These are phyloP conservation scores for Cercospora beticola DNA, from an alignment of 2,329 filamentous ascomycete genomes.

Conservation along the genomic window DNA sequence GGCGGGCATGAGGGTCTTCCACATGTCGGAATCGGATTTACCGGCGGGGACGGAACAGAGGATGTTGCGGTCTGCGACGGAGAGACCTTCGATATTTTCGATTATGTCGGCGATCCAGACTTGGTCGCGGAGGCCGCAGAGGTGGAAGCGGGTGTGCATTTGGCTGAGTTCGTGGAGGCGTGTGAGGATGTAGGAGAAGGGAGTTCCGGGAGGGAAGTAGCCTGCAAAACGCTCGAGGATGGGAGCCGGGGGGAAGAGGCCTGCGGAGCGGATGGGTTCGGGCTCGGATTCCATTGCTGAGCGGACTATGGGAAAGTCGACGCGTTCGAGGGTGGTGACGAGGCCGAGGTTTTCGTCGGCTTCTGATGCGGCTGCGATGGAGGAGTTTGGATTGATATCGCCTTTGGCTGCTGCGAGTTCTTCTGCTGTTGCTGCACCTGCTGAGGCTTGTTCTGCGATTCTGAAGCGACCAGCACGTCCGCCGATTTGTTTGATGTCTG, in stretches of 20 bases:
- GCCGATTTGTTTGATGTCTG: slow-evolving; percentile 91
- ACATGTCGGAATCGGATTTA: slow-evolving; percentile 52
- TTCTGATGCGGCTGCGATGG: neutral
- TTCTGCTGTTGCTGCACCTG: slow-evolving; percentile 31
- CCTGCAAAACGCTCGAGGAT: slow-evolving; percentile 73
- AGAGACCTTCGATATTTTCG: slow-evolving; percentile 66
- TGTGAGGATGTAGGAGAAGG: slow-evolving; percentile 78
- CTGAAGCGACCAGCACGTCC: slow-evolving; percentile 87
- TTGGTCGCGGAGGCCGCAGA: slow-evolving; percentile 65
- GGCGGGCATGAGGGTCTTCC: slow-evolving; percentile 54
- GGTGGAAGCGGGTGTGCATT: slow-evolving; percentile 65
- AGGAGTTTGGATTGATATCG: slow-evolving; percentile 15
- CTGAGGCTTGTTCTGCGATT: slow-evolving; percentile 59
- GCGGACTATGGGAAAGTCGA: slow-evolving; percentile 65
- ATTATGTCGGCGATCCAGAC: slow-evolving; percentile 71
- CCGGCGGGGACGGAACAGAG: slow-evolving; percentile 71
- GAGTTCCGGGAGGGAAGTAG: slow-evolving; percentile 78
- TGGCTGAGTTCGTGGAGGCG: slow-evolving; percentile 69
- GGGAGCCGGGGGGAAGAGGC: slow-evolving; percentile 68
- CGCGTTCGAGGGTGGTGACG: slow-evolving; percentile 73
- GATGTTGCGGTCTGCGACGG: slow-evolving; percentile 70
- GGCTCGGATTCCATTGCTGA: slow-evolving; percentile 64
- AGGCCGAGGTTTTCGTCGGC: slow-evolving; percentile 52
- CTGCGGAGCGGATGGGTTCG: slow-evolving; percentile 67
- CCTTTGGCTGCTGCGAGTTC: slow-evolving; percentile 31